Conservation (phyloP, 2,329 filamentous ascomycete species). For the Podosphaera leucotricha region DNA sequence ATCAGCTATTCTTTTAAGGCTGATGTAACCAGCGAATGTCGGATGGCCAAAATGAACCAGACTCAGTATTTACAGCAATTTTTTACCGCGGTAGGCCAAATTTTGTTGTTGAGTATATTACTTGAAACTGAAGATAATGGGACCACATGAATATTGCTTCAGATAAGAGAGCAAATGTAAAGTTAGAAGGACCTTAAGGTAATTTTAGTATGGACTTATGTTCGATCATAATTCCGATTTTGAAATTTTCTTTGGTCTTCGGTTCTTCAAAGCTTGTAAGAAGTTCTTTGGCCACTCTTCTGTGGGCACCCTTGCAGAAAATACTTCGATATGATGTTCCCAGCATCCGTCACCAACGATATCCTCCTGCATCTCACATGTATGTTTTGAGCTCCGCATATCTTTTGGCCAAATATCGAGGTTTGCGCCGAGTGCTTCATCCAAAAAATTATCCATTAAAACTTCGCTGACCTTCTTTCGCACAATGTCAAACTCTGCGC, state of each 20-base stretch:
- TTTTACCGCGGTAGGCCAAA: no score
- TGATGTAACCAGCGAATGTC: no score
- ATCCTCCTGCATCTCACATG: constrained; percentile 17
- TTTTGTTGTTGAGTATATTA: no score
- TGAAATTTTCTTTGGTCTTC: constrained; percentile 3
- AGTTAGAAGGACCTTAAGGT: no score
- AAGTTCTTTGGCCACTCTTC: constrained; percentile 12
- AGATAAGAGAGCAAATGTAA: no score
- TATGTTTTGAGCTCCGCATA: constrained; percentile 15
- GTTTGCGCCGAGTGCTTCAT: constrained; percentile 36
- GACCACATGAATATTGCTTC: no score
- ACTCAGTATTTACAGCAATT: no score
- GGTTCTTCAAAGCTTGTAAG: constrained; percentile 6
- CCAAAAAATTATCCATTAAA: constrained; percentile 41
- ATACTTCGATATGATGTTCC: constrained; percentile 25
- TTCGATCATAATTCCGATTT: not conserved
- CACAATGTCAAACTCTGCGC: constrained; percentile 25
- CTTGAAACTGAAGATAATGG: no score
- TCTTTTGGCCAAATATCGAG: constrained; percentile 30
- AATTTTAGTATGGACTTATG: no score
- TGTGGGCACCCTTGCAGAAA: constrained; percentile 5
- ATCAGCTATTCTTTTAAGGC: no score
- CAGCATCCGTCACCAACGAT: constrained; percentile 29
- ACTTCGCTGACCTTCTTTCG: constrained; percentile 32
- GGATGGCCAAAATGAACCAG: no score